Base-by-base conservation (phyloP, 1,284 basidiomycete genomes). In the Boletus sp. region DNA sequence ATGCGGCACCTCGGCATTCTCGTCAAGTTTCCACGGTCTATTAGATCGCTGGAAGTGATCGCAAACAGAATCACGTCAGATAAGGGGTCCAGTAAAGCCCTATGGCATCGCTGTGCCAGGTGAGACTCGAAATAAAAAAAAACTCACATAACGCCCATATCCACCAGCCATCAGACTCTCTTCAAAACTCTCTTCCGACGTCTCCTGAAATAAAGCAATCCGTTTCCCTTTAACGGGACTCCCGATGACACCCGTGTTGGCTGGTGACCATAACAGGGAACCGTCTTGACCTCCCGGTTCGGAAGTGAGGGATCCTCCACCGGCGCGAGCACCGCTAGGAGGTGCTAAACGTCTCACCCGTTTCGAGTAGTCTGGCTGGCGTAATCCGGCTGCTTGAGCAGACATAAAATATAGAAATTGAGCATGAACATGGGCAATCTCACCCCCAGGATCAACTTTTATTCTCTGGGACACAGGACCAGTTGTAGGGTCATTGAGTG, bases 181-280 rank as follows among this genome's bases (percentile, higher is more conserved):
- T 69, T 91, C 89, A 65, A 92, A 91, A 69, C 88, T 90, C 75
- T 91, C 90, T 57, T 90, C 89, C 11, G 87, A 89, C 1, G 90
- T 91, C 74, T 89, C 87, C 71, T 90, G 89, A 72, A 92, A 91
- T 37, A 92, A 71, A 65, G 85, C 86, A 43, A 91, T 75, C 56
- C 89, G 78, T 55, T 90, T 78, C 1, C 90, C 90, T 74, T 87
- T 90, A 55, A 79, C 72, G 0, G 90, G 89, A 66, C 84, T 90
- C 63, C 87, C 84, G 64, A 79, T 81, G 40, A 91, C 84, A 17
- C 87, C 88, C 30, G 90, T 75, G 28, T 77, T 74, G 4, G 77
- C 69, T 59, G 76, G 68, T 61, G 73, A 66, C 64, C 58, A 77
- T 68, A 63, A 50, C 51, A 71, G 51, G 47, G 59, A 65, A 54